Evolutionary conservation across 768 basidiomycete genomes (phyloP).

Genomic region (Russula sp.): DNA sequence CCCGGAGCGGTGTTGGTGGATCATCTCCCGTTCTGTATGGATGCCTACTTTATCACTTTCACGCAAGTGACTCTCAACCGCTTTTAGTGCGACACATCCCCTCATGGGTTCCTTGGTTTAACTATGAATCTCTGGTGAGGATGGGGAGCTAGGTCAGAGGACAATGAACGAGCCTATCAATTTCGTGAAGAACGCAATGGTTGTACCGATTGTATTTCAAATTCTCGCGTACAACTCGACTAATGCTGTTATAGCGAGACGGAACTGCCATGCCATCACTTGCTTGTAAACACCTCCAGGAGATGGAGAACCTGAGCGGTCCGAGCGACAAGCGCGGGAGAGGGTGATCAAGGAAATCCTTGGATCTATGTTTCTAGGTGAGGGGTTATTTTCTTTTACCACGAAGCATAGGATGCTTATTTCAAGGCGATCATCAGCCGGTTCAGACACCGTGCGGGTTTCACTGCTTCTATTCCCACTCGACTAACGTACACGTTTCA

Average conservation of each 20-base stretch:
- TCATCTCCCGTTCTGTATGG: slow-evolving; percentile 12
- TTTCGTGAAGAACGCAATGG: neutral
- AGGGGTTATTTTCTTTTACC: too few relatives aligned
- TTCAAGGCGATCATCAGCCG: neutral
- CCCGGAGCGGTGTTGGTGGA: slow-evolving; percentile 12
- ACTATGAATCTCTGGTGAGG: neutral
- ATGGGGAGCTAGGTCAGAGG: neutral
- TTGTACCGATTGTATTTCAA: neutral
- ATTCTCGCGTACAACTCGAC: neutral
- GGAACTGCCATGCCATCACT: slow-evolving; percentile 1
- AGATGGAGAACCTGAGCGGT: neutral
- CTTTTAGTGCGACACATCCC: slow-evolving; percentile 10
- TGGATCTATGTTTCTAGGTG: slow-evolving; percentile 7
- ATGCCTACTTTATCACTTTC: too few relatives aligned
- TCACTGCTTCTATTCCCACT: neutral
- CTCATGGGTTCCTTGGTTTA: slow-evolving; percentile 12
- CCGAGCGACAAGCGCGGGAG: neutral
- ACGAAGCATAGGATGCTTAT: neutral
- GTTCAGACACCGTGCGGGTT: neutral
- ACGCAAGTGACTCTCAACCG: neutral
- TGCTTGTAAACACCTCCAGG: slow-evolving; percentile 1
- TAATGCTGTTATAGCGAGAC: neutral
- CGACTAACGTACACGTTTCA: neutral
- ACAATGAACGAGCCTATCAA: neutral
- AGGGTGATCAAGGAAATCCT: neutral